Evolutionary conservation across 1,284 basidiomycete genomes (phyloP), one percentile per base, ranked within the genome.

Genomic region (Tilletia setariae): DNA sequence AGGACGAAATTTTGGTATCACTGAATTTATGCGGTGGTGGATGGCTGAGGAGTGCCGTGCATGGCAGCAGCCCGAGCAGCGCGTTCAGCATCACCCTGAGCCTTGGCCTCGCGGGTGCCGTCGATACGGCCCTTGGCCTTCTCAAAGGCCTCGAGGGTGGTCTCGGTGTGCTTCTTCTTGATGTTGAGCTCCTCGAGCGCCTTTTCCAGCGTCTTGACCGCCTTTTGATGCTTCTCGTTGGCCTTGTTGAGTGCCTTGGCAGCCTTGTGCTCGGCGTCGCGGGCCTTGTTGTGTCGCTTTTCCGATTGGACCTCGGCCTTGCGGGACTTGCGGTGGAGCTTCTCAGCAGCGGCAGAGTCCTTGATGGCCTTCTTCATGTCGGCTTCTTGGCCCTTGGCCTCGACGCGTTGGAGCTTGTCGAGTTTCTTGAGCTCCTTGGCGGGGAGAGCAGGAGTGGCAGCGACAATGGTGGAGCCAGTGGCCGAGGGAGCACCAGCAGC

Each of bases 311-410:
- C 35, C 65, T 77, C 76, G 61, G 76, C 77, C 47, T 79, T 75
- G 64, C 72, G 71, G 25, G 73, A 69, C 66, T 79, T 79, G 66
- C 76, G 76, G 67, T 74, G 66, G 46, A 74, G 67, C 74, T 79
- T 79, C 64, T 79, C 76, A 51, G 73, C 68, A 0, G 70, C 43
- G 30, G 59, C 35, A n/a, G 77, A 74, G 59, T 74, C 72, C 76
- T 79, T 79, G 73, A 79, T 71, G 59, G 77, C 71, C 16, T 67
- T 65, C 72, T 73, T 74, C 64, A 79, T 64, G 67, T 74, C 70
- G 67, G 77, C 76, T 49, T 76, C 67, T 65, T 79, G 76, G 68
- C 71, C 69, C 74, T 79, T 79, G 63, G 77, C 76, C 68, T 79
- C 77, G 40, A 68, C 76, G 68, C 75, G 74, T 67, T 75, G 74